A percentile compares a stretch with the other conserved stretches of the same genome.
Conservation (phyloP, 345 rosid genomes). For the Populus alba region DNA sequence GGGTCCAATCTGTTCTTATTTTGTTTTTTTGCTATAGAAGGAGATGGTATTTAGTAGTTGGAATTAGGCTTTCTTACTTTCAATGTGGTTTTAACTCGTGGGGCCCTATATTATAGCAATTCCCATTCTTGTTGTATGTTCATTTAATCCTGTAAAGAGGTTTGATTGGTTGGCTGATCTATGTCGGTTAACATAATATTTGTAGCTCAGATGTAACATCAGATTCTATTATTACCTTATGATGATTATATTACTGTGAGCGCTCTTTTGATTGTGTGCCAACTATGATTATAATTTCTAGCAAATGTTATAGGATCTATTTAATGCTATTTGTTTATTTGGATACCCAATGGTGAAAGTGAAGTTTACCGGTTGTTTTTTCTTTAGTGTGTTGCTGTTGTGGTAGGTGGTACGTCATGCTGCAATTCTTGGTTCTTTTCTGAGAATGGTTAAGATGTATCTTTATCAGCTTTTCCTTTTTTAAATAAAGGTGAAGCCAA, state of each 20-base stretch:
- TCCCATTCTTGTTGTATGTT: neutral
- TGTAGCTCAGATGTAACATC: conserved; percentile 3
- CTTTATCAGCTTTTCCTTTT: neutral
- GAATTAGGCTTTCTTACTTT: neutral
- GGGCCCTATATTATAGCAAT: neutral
- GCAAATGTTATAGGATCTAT: neutral
- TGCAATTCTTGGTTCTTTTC: conserved; percentile 23
- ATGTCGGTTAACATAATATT: neutral
- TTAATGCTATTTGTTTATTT: conserved; percentile 1
- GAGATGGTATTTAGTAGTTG: neutral
- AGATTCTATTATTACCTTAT: neutral
- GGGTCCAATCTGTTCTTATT: neutral
- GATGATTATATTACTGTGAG: neutral
- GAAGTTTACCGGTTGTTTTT: conserved; percentile 23
- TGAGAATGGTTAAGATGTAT: conserved; percentile 13
- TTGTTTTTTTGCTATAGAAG: neutral
- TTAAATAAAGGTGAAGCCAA: neutral
- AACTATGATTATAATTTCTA: conserved; percentile 1
- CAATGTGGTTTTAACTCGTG: neutral
- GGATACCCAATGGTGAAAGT: conserved; percentile 14
- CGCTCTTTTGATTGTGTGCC: neutral
- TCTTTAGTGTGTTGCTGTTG: conserved; percentile 15
- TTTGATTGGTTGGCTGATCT: conserved; percentile 11
- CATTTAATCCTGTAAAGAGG: neutral
- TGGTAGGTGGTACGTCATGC: conserved; percentile 31